These are phyloP conservation scores for Globisporangium recalcitrans DNA, from an alignment of 352 stramenopile species.

Conservation along the genomic window DNA sequence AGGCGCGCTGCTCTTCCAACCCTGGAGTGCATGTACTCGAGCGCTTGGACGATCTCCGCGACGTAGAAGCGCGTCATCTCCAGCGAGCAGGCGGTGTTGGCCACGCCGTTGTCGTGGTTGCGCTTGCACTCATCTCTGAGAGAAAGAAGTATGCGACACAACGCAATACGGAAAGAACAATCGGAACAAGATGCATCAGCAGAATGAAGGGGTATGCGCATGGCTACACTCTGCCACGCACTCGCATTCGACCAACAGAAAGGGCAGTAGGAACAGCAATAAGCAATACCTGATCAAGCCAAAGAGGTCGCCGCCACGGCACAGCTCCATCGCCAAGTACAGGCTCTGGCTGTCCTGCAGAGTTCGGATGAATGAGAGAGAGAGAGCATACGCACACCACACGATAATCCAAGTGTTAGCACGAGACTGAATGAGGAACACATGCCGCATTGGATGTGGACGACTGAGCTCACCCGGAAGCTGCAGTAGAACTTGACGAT, in stretches of 20 bases:
- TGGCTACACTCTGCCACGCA: conserved; percentile 10
- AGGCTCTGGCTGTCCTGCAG: conserved; percentile 78
- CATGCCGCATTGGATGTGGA: neutral
- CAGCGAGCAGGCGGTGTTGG: conserved; percentile 59
- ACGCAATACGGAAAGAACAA: conserved; percentile 3
- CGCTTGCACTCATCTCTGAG: conserved; percentile 43
- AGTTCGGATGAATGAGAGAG: conserved; percentile 8
- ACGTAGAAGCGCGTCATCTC: conserved; percentile 89
- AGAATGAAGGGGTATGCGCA: neutral
- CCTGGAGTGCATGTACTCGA: conserved; percentile 94
- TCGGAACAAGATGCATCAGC: neutral
- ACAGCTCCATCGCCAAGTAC: conserved; percentile 88
- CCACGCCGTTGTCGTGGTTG: conserved; percentile 48
- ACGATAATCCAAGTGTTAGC: conserved; percentile 13
- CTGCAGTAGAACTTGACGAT: conserved; percentile 89
- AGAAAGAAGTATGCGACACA: conserved; percentile 11
- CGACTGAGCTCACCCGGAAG: conserved; percentile 51
- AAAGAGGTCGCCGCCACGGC: conserved; percentile 76
- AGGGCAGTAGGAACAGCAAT: neutral
- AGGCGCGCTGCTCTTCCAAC: conserved; percentile 21
- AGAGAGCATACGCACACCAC: neutral
- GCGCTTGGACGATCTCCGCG: conserved; percentile 88
- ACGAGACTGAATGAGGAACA: neutral
- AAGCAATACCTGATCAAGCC: conserved; percentile 58
- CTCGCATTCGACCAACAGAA: neutral